Base-by-base conservation (phyloP, 2,329 filamentous ascomycete genomes). In the Phialocephala subalpina region DNA sequence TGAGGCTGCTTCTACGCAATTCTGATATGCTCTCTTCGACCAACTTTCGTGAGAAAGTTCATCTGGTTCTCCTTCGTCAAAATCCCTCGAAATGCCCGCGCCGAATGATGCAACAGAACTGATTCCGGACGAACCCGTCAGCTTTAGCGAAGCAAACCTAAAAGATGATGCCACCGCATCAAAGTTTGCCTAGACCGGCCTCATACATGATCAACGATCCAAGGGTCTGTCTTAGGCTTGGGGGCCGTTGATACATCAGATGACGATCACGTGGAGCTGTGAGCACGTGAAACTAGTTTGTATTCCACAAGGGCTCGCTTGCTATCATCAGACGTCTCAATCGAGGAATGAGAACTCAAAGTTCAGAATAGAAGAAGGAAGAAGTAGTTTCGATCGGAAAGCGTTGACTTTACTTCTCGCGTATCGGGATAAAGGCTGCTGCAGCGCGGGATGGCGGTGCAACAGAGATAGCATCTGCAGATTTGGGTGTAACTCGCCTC, bases 181-280 rank as follows among this genome's bases (percentile, higher is more conserved):
- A 38, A 66, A 11, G 36, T 40, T 49, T 47, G n/a, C 58, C 56
- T 5, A 67, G 56, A 58, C 64, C 53, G 49, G 64, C 33, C 45
- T 63, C 62, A 60, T 65, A 65, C 64, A 67, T 67, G 64, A 57
- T 61, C 22, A 12, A 52, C 14, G 20, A 35, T 29, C 22, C 42
- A 33, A 49, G 25, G 22, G 22, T 49, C 35, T 3, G n/a, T 52
- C 35, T 25, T 22, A n/a, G 53, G 2, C 45, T 52, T 52, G 29
- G 45, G 33, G 55, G 57, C 45, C 36, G 25, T 14, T 36, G 33
- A 25, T 42, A 36, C 29, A 56, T 57, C 12, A 29, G 53, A 58
- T 35, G 29, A 14, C n/a, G 18, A 12, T 58, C 64, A 66, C 64
- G 64, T 66, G 64, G 35, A 22, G 42, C 18, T n/a, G 40, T 58